These are phyloP conservation scores for Skeletonema potamos DNA, from an alignment of 108 stramenopile species.

Conservation along the genomic window DNA sequence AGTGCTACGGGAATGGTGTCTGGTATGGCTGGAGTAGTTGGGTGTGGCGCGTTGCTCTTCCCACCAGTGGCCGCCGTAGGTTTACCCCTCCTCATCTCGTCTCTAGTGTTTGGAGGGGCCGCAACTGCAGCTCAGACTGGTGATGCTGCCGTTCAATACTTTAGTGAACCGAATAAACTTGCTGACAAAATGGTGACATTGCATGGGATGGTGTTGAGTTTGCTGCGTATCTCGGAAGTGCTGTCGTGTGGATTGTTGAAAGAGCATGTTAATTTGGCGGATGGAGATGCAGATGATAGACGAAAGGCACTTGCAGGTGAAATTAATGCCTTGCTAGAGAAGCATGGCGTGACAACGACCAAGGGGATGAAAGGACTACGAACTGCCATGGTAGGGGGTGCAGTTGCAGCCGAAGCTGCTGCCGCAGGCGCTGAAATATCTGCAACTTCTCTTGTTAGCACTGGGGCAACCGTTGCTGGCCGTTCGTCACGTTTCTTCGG, in stretches of 20 bases:
- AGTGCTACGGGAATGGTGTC: constrained; percentile 60
- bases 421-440: constrained; percentile 1
- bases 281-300: neutral
- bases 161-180: constrained; percentile 63
- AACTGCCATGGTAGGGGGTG: neutral
- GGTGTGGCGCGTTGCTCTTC: constrained; percentile 62
- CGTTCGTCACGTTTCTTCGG: constrained; percentile 38
- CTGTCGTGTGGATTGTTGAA: constrained; percentile 58
- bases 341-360: constrained; percentile 8
- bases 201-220: constrained; percentile 59
- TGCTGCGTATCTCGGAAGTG: constrained; percentile 58
- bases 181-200: constrained; percentile 66
- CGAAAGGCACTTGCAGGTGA: constrained; percentile 11
- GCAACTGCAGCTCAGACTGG: constrained; percentile 64
- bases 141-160: constrained; percentile 56
- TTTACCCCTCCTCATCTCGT: constrained; percentile 67
- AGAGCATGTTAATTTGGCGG: neutral
- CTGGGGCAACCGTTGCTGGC: constrained; percentile 7
- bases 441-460: neutral
- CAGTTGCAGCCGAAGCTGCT: neutral
- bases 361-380: neutral
- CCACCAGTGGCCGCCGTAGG: constrained; percentile 58
- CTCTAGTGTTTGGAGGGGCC: constrained; percentile 68
- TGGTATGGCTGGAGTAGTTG: constrained; percentile 62
- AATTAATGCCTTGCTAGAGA: constrained; percentile 25